These are phyloP conservation scores for Aspergillus udagawae DNA, from an alignment of 2,329 filamentous ascomycete genomes.

Conservation along the genomic window DNA sequence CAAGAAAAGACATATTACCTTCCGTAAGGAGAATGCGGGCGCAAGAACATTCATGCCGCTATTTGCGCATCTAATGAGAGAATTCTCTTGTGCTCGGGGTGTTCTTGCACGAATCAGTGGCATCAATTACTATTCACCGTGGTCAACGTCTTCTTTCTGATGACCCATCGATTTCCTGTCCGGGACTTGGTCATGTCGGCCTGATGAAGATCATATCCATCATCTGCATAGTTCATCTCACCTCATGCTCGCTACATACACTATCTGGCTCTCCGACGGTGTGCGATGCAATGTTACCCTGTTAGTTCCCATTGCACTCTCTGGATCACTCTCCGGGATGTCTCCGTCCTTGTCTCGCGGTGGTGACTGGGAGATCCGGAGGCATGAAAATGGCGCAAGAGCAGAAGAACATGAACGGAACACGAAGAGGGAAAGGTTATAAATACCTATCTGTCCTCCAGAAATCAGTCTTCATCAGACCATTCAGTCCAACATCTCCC, in stretches of 20 bases:
- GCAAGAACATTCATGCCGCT: neutral
- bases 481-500: neutral
- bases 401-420: neutral
- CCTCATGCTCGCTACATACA: slow-evolving; percentile 4
- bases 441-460: slow-evolving; percentile 3
- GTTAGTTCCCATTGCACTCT: slow-evolving; percentile 11
- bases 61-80: slow-evolving; percentile 4
- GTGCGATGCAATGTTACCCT: slow-evolving; percentile 23
- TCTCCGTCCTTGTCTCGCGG: neutral
- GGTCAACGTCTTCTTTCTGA: neutral
- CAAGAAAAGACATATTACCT: slow-evolving; percentile 9
- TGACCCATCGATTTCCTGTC: slow-evolving; percentile 5
- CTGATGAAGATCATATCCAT: slow-evolving; percentile 1
- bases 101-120: neutral
- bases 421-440: neutral
- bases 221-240: slow-evolving; percentile 1
- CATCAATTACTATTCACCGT: neutral
- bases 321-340: neutral
- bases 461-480: neutral
- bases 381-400: neutral
- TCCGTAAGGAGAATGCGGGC: slow-evolving; percentile 6
- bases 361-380: neutral
- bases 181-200: neutral
- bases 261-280: slow-evolving; percentile 12
- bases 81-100: neutral